Base-by-base conservation (phyloP, 163 green algal species). In the Chlamydomonas reinhardtii region DNA sequence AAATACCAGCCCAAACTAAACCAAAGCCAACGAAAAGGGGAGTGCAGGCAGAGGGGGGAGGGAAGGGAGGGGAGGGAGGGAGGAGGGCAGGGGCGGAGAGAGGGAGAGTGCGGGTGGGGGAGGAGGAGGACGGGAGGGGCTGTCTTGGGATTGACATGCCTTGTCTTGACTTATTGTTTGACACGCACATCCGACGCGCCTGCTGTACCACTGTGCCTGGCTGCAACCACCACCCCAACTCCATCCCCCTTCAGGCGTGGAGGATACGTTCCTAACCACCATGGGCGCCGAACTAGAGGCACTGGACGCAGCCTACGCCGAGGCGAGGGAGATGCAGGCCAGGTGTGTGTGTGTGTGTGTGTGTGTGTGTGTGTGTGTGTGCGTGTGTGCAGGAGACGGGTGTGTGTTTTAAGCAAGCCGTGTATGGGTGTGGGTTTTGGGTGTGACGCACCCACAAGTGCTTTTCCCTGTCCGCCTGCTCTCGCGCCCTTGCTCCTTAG, bases 251-350 rank as follows among this genome's bases (percentile, higher is more conserved):
- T 14, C 68, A 83, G 74, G 70, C n/a, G 76, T 82, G 39, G 76
- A 76, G 43, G 85, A 90, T 72, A 77, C 59, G 24, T 90, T 86
- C 43, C 69, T 81, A 12, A 29, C 75, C 27, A 75, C 74, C 17
- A 91, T 91, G 88, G 34, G 35, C 5, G 61, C 59, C 0, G 72
- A 89, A 61, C 79, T 92, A 62, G 81, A 73, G 68, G 20, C 29
- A 34, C 71, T 92, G 69, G 77, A 92, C n/a, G 56, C 56, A 8
- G 4, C 54, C 52, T 69, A 32, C 64, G 15, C 29, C 1, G 64
- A 87, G 56, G 82, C 70, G 25, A 31, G 37, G 29, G 35, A 31
- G 29, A 37, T 86, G 69, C 77, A 87, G 56, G 56, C 34, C 80
- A 62, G 80, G 80, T 86, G 56, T 6, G 73, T 6, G 27, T 39